phyloP scores from a whole-genome alignment of 2,329 filamentous ascomycete genomes.

The Apiospora koreana region DNA sequence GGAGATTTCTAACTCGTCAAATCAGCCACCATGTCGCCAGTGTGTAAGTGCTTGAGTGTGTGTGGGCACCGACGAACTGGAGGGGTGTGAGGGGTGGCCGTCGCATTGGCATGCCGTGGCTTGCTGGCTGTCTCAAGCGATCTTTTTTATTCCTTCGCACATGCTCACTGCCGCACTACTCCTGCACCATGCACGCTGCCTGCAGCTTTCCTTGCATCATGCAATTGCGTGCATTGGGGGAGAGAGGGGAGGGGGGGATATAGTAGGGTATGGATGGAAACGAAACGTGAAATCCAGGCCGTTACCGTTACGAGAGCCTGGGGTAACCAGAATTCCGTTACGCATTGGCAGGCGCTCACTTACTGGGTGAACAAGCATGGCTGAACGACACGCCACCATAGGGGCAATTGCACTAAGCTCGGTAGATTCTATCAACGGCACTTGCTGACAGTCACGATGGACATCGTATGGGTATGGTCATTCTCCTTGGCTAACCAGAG shows the following conservation, averaged over 20 bases:
- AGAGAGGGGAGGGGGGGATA: background rate
- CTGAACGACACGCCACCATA: background rate
- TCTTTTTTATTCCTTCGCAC: background rate
- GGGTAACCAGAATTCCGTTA: background rate
- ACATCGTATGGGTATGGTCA: background rate
- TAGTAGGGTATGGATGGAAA: background rate
- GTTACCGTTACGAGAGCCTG: background rate
- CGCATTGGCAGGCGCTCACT: background rate
- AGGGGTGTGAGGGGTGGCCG: slow-evolving; percentile 4
- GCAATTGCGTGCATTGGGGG: slow-evolving; percentile 2
- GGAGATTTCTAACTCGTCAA: background rate
- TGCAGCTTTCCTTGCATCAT: slow-evolving; percentile 2
- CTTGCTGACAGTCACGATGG: background rate
- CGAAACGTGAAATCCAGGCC: background rate
- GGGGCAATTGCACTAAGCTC: background rate
- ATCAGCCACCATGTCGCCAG: background rate
- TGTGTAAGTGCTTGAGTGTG: background rate
- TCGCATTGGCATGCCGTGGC: background rate
- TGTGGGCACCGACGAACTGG: slow-evolving; percentile 1
- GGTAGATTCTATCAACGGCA: background rate
- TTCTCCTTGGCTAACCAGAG: background rate
- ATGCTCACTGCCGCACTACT: background rate
- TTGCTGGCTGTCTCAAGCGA: background rate
- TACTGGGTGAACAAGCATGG: background rate
- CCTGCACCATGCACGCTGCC: background rate